Conservation (phyloP, 2,329 filamentous ascomycete genomes). For the Colletotrichum navitas region DNA sequence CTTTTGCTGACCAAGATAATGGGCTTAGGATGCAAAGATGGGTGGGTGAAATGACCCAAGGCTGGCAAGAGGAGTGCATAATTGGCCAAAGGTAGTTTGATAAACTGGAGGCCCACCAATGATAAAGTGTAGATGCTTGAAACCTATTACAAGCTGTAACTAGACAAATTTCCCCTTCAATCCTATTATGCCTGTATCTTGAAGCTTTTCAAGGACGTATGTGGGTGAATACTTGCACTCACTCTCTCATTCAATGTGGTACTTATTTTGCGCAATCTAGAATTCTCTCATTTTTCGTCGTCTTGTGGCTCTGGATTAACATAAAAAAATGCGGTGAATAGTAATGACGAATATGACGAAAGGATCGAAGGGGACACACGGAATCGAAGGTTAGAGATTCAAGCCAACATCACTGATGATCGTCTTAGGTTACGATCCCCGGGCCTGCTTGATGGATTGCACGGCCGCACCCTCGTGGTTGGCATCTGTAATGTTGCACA, state of each 20-base stretch:
- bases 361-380: too few species aligned
- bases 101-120: too few species aligned
- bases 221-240: too few species aligned
- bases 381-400: neutral
- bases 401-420: neutral
- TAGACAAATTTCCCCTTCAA: too few species aligned
- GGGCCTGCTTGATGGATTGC: neutral
- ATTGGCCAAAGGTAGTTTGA: neutral
- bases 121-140: too few species aligned
- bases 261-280: too few species aligned
- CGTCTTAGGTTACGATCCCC: neutral
- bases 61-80: neutral
- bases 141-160: too few species aligned
- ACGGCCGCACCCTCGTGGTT: too few species aligned
- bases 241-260: too few species aligned
- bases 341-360: neutral
- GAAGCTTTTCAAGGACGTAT: too few species aligned
- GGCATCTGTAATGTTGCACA: neutral
- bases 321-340: neutral
- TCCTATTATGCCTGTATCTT: too few species aligned
- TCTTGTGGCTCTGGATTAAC: neutral
- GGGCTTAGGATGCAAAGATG: neutral
- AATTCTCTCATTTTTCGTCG: too few species aligned
- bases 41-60: conserved; percentile 15
- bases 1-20: neutral